Evolutionary conservation across 192 early-diverging fungal genomes (phyloP).

Genomic region (Podila clonocystis): DNA sequence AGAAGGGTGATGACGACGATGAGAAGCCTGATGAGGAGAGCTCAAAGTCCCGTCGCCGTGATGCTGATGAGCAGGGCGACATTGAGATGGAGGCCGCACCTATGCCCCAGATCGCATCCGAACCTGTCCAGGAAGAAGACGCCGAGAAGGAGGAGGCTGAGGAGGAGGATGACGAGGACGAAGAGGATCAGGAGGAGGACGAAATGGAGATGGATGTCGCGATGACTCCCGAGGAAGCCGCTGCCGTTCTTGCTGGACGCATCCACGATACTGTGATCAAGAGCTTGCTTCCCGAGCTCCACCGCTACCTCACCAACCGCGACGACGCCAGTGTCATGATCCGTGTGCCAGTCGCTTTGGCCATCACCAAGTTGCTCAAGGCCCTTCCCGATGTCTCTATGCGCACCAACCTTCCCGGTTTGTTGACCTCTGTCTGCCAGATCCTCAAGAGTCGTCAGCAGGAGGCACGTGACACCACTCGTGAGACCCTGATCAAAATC

Average conservation of each 20-base stretch:
- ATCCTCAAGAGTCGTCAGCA: slow-evolving; percentile 86
- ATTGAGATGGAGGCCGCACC: slow-evolving; percentile 57
- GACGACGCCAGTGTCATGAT: slow-evolving; percentile 79
- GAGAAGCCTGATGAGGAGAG: slow-evolving; percentile 54
- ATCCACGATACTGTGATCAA: slow-evolving; percentile 83
- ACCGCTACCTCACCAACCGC: slow-evolving; percentile 75
- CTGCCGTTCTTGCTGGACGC: slow-evolving; percentile 32
- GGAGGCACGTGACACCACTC: slow-evolving; percentile 83
- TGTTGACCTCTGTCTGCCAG: slow-evolving; percentile 89
- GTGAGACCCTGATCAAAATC: slow-evolving; percentile 91
- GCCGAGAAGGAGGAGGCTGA: slow-evolving; percentile 40
- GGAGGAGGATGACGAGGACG: slow-evolving; percentile 49
- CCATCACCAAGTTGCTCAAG: slow-evolving; percentile 85
- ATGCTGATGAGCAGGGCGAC: slow-evolving; percentile 39
- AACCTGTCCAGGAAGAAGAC: slow-evolving; percentile 37
- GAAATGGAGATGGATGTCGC: slow-evolving; percentile 48
- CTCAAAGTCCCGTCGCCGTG: slow-evolving; percentile 14
- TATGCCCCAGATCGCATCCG: slow-evolving; percentile 24
- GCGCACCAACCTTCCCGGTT: slow-evolving; percentile 83
- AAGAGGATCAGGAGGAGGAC: slow-evolving; percentile 38
- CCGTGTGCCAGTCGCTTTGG: slow-evolving; percentile 89
- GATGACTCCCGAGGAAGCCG: slow-evolving; percentile 36
- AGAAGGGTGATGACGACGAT: slow-evolving; percentile 22
- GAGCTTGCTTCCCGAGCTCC: slow-evolving; percentile 85
- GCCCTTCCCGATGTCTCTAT: slow-evolving; percentile 80